Percentiles rank a stretch among this genome's conserved stretches.
phyloP scores from a whole-genome alignment of 2,329 filamentous ascomycete genomes.

The Epichloe brachyelytri region DNA sequence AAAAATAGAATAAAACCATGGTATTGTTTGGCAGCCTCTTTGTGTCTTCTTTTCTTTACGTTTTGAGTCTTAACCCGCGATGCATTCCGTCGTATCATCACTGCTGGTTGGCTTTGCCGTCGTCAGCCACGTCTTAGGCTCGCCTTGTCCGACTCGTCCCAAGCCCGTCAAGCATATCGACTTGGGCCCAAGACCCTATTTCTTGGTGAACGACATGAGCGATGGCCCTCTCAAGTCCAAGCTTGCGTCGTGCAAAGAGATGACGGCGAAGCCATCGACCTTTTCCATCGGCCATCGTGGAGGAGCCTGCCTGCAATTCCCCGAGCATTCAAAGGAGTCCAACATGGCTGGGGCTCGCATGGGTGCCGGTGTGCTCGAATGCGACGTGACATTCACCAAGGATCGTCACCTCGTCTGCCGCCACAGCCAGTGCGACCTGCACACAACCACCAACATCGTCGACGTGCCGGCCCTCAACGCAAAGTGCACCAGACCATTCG shows the following conservation, averaged over 20 bases:
- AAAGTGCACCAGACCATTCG: slow-evolving; percentile 51
- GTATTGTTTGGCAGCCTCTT: too few relatives aligned
- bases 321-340: slow-evolving; percentile 49
- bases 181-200: slow-evolving; percentile 51
- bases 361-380: slow-evolving; percentile 55
- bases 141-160: slow-evolving; percentile 13
- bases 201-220: slow-evolving; percentile 50
- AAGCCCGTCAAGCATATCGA: slow-evolving; percentile 36
- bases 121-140: slow-evolving; percentile 14
- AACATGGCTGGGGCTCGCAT: slow-evolving; percentile 50
- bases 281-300: slow-evolving; percentile 53
- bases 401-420: slow-evolving; percentile 55
- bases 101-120: slow-evolving; percentile 19
- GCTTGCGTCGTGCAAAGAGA: slow-evolving; percentile 45
- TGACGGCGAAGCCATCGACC: slow-evolving; percentile 33
- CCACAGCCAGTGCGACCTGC: slow-evolving; percentile 54
- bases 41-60: too few relatives aligned
- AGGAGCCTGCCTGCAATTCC: slow-evolving; percentile 47
- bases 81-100: slow-evolving; percentile 19
- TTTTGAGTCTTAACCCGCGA: slow-evolving; percentile 6
- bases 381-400: slow-evolving; percentile 53
- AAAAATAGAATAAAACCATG: too few relatives aligned
- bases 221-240: slow-evolving; percentile 45
- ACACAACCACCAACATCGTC: slow-evolving; percentile 57
- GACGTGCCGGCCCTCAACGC: slow-evolving; percentile 45